These are phyloP conservation scores for Lipomyces lipofer DNA, from an alignment of 805 yeast genomes.

Conservation along the genomic window DNA sequence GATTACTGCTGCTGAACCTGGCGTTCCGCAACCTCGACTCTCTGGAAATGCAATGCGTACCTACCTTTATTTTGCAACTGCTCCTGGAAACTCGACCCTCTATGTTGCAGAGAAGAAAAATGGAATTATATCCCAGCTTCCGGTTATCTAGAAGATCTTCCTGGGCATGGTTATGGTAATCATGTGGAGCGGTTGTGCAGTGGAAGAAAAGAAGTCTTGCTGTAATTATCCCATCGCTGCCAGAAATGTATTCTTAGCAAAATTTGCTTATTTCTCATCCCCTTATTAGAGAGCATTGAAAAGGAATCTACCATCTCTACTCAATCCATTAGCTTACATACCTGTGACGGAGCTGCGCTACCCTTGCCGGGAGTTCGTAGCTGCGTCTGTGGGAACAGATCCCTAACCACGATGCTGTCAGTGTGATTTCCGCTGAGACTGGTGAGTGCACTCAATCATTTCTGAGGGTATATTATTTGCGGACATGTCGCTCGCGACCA, in stretches of 20 bases:
- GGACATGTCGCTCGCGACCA: too few species aligned
- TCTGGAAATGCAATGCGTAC: background rate
- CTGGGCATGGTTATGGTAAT: background rate
- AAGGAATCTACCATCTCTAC: background rate
- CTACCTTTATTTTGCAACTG: background rate
- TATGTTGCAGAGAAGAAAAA: background rate
- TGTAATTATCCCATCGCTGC: background rate
- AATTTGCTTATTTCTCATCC: background rate
- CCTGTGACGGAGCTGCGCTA: too few species aligned
- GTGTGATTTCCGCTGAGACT: too few species aligned
- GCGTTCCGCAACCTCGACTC: background rate
- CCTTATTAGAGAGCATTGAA: background rate
- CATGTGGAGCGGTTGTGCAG: background rate
- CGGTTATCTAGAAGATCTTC: background rate
- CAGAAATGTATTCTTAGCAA: slow-evolving; percentile 1
- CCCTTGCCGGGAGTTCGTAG: too few species aligned
- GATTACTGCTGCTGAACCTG: background rate
- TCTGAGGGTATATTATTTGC: too few species aligned
- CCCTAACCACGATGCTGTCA: too few species aligned
- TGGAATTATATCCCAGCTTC: background rate
- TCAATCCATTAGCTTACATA: too few species aligned
- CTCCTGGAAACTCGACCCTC: background rate
- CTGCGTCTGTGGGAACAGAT: too few species aligned
- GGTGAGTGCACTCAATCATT: too few species aligned
- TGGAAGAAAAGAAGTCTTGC: background rate